A percentile compares a stretch with the other conserved stretches of the same genome.
phyloP scores from a whole-genome alignment of 257 asterid genomes.

The Solanum okadae region DNA sequence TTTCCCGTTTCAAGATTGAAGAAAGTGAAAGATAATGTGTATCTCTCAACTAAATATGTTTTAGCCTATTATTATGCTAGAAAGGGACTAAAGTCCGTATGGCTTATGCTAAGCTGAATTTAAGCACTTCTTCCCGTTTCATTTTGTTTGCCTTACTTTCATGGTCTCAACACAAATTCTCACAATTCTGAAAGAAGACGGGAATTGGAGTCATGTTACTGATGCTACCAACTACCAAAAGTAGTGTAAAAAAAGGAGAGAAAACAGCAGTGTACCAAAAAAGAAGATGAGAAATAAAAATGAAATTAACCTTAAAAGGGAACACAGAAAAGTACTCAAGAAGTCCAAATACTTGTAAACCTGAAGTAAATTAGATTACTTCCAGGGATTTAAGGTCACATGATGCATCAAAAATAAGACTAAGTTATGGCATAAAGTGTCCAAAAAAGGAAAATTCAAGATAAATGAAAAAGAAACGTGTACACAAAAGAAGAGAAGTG shows the following conservation, averaged over 20 bases:
- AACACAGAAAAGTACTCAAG: neutral
- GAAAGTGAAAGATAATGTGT: neutral
- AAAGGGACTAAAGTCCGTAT: neutral
- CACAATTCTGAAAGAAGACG: neutral
- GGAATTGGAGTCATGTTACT: neutral
- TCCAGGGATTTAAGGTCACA: neutral
- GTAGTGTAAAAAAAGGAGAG: neutral
- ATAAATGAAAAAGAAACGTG: neutral
- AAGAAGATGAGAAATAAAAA: neutral
- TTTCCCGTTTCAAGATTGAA: neutral
- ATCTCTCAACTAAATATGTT: neutral
- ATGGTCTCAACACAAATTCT: neutral
- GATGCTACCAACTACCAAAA: neutral
- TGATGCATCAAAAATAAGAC: neutral
- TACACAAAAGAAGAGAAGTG: neutral
- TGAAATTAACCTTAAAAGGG: neutral
- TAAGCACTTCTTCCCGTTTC: neutral
- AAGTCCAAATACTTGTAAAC: neutral
- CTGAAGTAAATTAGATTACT: neutral
- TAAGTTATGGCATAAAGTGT: neutral
- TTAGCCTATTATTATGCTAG: neutral
- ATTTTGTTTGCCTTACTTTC: neutral
- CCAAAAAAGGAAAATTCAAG: neutral
- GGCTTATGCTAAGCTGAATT: neutral
- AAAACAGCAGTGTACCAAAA: neutral